Conservation (phyloP, 805 yeast species). For the Candida ponderosae region DNA sequence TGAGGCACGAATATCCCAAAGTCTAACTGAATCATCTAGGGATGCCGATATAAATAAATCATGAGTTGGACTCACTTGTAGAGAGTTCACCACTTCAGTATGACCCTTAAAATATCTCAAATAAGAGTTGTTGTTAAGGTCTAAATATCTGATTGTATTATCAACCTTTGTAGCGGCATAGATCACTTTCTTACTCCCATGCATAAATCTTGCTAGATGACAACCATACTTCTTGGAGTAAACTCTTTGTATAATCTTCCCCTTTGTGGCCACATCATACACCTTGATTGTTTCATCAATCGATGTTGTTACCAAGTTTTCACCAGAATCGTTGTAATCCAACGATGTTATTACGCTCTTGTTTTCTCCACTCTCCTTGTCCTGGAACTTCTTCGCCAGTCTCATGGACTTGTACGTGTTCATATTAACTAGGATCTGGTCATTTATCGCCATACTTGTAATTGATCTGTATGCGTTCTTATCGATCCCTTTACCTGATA, state of each 20-base stretch:
- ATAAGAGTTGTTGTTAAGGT: constrained; percentile 70
- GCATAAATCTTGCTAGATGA: constrained; percentile 79
- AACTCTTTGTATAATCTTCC: constrained; percentile 59
- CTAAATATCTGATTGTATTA: constrained; percentile 66
- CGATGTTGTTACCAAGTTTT: constrained; percentile 65
- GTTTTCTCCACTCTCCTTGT: background rate
- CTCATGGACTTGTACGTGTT: constrained; percentile 41
- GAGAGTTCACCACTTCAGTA: constrained; percentile 59
- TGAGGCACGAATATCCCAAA: constrained; percentile 79
- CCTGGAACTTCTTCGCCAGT: constrained; percentile 36
- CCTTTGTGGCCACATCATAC: constrained; percentile 65
- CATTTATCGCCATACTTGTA: too few relatives aligned
- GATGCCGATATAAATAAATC: constrained; percentile 63
- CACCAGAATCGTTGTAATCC: constrained; percentile 82
- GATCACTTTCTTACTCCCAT: constrained; percentile 60
- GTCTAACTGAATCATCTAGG: constrained; percentile 67
- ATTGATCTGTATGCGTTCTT: too few relatives aligned
- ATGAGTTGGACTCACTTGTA: constrained; percentile 66
- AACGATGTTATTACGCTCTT: constrained; percentile 51
- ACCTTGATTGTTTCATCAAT: constrained; percentile 78
- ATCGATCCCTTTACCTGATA: too few relatives aligned
- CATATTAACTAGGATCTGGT: constrained; percentile 12
- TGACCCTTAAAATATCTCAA: constrained; percentile 87
- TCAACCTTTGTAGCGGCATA: constrained; percentile 82
- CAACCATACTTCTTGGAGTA: constrained; percentile 90